These are phyloP conservation scores for Plasmopara halstedii DNA, from an alignment of 352 stramenopile species.

Conservation along the genomic window DNA sequence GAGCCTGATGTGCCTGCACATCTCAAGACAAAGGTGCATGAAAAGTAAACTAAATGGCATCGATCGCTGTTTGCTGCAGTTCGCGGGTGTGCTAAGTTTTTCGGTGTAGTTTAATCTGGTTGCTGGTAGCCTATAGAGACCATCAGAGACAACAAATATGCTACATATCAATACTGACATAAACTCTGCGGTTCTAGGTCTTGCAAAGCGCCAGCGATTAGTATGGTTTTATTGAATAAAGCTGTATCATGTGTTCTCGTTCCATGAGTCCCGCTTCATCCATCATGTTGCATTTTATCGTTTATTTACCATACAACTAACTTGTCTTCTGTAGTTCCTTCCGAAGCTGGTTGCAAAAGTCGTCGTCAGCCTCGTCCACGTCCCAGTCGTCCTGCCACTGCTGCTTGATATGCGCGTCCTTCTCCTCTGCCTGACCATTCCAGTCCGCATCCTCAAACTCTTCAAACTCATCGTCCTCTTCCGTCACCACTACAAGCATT, in stretches of 20 bases:
- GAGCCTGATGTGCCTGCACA: conserved; percentile 54
- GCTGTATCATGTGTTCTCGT: neutral
- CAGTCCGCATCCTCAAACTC: conserved; percentile 83
- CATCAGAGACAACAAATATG: conserved; percentile 8
- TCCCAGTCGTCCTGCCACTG: conserved; percentile 93
- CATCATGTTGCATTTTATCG: neutral
- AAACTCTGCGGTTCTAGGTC: no score
- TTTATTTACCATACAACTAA: conserved; percentile 16
- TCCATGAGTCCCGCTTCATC: neutral
- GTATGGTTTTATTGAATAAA: conserved; percentile 14
- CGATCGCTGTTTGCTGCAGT: neutral
- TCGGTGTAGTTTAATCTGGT: no score
- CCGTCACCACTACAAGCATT: conserved; percentile 69
- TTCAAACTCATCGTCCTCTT: conserved; percentile 87
- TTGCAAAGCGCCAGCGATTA: conserved; percentile 11
- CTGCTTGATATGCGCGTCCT: conserved; percentile 79
- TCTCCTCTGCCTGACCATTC: conserved; percentile 67
- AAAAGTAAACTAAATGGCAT: conserved; percentile 1
- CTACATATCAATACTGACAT: conserved; percentile 1
- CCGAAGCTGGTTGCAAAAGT: conserved; percentile 89
- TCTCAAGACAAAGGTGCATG: conserved; percentile 40
- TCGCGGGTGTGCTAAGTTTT: no score
- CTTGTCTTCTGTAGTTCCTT: conserved; percentile 85
- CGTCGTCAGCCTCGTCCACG: conserved; percentile 87
- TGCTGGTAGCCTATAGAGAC: conserved; percentile 18